phyloP scores from a whole-genome alignment of 306 rosid genomes.

The Prunus padus region DNA sequence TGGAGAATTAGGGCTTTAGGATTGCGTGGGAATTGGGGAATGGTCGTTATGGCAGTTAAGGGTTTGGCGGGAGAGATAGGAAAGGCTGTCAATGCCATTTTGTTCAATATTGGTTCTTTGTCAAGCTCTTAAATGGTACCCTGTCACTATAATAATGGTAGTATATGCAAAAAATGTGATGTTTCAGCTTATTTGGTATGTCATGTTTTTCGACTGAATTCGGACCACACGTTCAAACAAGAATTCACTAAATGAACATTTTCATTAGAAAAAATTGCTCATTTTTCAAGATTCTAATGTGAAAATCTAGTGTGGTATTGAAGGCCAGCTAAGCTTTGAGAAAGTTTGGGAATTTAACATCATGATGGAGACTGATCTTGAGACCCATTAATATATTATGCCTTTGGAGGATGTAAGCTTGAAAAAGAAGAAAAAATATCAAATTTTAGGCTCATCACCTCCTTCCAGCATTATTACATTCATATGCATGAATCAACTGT shows the following conservation, averaged over 20 bases:
- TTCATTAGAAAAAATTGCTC: neutral
- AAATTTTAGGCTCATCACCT: neutral
- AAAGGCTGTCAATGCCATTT: conserved; percentile 25
- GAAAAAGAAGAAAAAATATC: neutral
- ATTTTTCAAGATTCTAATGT: neutral
- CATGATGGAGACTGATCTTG: neutral
- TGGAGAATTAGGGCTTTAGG: conserved; percentile 52
- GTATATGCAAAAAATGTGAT: neutral
- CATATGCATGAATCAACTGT: conserved; percentile 1
- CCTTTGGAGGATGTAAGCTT: neutral
- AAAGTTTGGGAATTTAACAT: neutral
- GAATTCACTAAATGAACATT: neutral
- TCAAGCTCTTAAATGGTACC: neutral
- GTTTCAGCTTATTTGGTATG: neutral
- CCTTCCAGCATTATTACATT: neutral
- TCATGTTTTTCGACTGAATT: neutral
- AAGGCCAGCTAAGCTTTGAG: neutral
- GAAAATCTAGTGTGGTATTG: neutral
- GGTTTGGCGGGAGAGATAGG: conserved; percentile 36
- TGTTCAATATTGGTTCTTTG: neutral
- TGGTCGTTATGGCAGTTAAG: conserved; percentile 18
- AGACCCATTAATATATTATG: neutral
- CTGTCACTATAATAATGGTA: no score
- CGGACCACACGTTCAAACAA: neutral
- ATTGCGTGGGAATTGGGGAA: conserved; percentile 46